Evolutionary conservation across 2,329 filamentous ascomycete species (phyloP).

Genomic region (Ramularia endophylla): DNA sequence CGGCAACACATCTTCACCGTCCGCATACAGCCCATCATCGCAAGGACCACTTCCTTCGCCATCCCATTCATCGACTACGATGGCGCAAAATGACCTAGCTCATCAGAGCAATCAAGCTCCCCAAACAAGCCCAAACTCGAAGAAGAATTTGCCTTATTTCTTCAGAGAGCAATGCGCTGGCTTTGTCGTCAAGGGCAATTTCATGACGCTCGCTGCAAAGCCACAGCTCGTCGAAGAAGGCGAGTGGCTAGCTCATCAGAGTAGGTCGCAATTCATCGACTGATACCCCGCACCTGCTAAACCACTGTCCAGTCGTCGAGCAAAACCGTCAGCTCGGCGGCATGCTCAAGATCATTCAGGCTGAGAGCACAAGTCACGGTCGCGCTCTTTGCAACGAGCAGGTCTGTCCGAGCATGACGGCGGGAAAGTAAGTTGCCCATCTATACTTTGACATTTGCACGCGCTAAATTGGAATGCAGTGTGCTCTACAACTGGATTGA

Average conservation of each 20-base stretch:
- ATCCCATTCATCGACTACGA: conserved; percentile 49
- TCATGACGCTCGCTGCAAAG: conserved; percentile 88
- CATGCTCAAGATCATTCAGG: conserved; percentile 78
- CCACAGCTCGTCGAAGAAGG: conserved; percentile 90
- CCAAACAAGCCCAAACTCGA: conserved; percentile 14
- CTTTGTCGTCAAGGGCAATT: conserved; percentile 94
- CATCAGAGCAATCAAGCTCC: conserved; percentile 30
- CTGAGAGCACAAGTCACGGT: conserved; percentile 66
- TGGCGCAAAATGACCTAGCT: conserved; percentile 60
- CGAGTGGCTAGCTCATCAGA: conserved; percentile 94
- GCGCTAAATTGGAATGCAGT: conserved; percentile 43
- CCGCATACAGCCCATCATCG: conserved; percentile 26
- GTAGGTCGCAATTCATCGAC: conserved; percentile 44
- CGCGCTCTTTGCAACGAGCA: conserved; percentile 75
- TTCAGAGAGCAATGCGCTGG: conserved; percentile 69
- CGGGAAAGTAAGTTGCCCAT: conserved; percentile 70
- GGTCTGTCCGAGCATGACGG: conserved; percentile 87
- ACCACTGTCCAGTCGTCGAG: conserved; percentile 65
- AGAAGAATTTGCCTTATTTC: conserved; percentile 67
- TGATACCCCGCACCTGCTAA: not conserved
- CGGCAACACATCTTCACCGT: conserved; percentile 28
- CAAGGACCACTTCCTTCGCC: conserved; percentile 28
- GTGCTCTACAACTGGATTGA: conserved; percentile 97
- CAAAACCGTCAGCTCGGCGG: conserved; percentile 85
- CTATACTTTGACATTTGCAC: not conserved